Base-by-base conservation (phyloP, 345 rosid species). In the Dimocarpus longan region DNA sequence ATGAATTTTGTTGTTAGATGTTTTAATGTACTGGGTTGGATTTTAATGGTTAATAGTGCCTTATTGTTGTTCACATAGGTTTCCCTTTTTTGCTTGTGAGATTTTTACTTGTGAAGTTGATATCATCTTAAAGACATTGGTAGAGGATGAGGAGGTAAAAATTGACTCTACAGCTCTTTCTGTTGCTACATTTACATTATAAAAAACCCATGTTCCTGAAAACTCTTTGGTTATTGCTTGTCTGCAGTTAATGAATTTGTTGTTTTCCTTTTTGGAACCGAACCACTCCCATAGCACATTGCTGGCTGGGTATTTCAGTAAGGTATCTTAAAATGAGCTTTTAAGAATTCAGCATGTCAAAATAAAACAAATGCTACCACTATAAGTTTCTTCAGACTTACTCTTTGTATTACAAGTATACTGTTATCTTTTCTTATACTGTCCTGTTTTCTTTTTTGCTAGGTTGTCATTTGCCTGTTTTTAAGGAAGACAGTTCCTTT, bases 51-150 rank as follows among this genome's bases (percentile, higher is more conserved):
- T 63, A 54, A 65, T 56, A 11, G 66, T 28, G 44, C 12, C 43
- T 24, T 62, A 50, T n/a, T 72, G 9, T 22, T 46, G 76, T 57
- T 74, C 12, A 11, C 57, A 69, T 71, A 95, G 98, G 95, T 87
- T 92, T 85, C 98, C 98, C 70, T 95, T 95, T 80, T 85, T 95
- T 76, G 93, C 98, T 24, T 92, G 97, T 80, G 98, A 95, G 87
- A 91, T 95, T 48, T 93, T 95, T 85, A 95, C 97, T 13, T 93
- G 98, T 86, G 97, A 93, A 85, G 93, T 95, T 81, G 98, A 95
- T 81, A 89, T 92, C 83, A 93, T 95, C 80, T 89, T 95, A 66
- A 95, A 88, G 84, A 90, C 98, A n/a, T 82, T 95, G 80, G 97
- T 92, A 7, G 98, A 95, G 80, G 97, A 95, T 76, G 98, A 90